A percentile compares a stretch with the other conserved stretches of the same genome.
Evolutionary conservation across 805 yeast genomes (phyloP).

Genomic region (Candida montana): DNA sequence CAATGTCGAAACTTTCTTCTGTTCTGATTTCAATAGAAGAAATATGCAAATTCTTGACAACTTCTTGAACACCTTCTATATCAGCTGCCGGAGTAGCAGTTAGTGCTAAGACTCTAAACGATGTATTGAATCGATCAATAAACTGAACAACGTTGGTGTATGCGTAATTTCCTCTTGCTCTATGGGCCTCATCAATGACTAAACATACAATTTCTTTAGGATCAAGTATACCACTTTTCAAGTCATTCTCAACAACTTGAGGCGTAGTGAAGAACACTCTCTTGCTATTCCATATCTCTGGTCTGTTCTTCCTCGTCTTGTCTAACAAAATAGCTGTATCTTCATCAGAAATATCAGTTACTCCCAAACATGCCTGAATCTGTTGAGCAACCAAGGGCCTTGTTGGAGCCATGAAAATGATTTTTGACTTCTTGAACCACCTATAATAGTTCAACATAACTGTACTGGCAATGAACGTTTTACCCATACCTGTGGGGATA

Average conservation of each 20-base stretch:
- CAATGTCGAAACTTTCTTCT: slow-evolving; percentile 75
- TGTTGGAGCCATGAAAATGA: slow-evolving; percentile 96
- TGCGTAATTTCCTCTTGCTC: slow-evolving; percentile 87
- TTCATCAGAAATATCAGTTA: slow-evolving; percentile 73
- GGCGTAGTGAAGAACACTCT: slow-evolving; percentile 93
- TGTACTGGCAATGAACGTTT: slow-evolving; percentile 91
- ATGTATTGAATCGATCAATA: slow-evolving; percentile 53
- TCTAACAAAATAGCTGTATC: slow-evolving; percentile 77
- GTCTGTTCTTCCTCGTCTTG: slow-evolving; percentile 53
- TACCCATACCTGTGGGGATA: slow-evolving; percentile 95
- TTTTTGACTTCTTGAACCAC: slow-evolving; percentile 78
- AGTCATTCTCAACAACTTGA: slow-evolving; percentile 90
- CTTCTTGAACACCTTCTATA: slow-evolving; percentile 81
- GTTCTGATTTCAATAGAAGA: slow-evolving; percentile 82
- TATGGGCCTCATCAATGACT: slow-evolving; percentile 93
- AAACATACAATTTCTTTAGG: slow-evolving; percentile 72
- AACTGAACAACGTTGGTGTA: slow-evolving; percentile 78
- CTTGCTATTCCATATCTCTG: slow-evolving; percentile 69
- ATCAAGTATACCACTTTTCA: slow-evolving; percentile 65
- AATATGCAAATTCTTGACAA: slow-evolving; percentile 66
- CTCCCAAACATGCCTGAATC: slow-evolving; percentile 83
- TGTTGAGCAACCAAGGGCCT: slow-evolving; percentile 95
- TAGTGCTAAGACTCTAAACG: slow-evolving; percentile 74
- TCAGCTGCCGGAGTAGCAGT: slow-evolving; percentile 96
- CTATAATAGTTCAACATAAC: slow-evolving; percentile 85